A percentile compares a stretch with the other conserved stretches of the same genome.
phyloP scores from a whole-genome alignment of 331 rosid genomes.

The Malus hybrid region DNA sequence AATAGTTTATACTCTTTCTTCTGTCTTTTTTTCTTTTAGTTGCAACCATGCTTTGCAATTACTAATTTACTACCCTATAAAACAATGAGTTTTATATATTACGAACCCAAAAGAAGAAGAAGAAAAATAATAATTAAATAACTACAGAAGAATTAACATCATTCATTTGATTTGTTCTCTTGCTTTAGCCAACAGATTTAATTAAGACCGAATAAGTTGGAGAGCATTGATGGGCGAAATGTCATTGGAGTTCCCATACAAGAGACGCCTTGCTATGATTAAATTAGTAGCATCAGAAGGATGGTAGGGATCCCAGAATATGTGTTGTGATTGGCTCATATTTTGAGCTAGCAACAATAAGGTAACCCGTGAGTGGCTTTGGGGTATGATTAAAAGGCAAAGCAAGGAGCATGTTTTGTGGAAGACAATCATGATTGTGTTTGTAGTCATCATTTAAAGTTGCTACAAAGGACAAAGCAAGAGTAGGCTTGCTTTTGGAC shows the following conservation, averaged over 20 bases:
- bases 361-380: no score
- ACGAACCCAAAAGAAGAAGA: not conserved
- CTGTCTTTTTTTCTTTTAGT: not conserved
- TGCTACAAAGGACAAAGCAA: no score
- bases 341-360: no score
- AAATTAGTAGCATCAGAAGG: not conserved
- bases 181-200: not conserved
- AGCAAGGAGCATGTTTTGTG: no score
- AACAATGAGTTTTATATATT: not conserved
- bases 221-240: not conserved
- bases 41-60: not conserved
- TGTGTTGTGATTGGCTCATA: no score
- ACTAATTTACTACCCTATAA: not conserved
- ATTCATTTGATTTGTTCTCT: no score
- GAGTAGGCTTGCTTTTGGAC: no score
- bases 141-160: no score
- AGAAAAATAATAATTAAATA: no score
- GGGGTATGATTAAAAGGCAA: no score
- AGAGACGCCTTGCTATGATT: not conserved
- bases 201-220: not conserved
- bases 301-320: not conserved
- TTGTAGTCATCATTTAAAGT: no score
- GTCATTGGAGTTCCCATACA: not conserved
- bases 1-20: not conserved
- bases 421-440: no score